phyloP scores from a whole-genome alignment of 352 stramenopile genomes.

The Phytophthora multivora region DNA sequence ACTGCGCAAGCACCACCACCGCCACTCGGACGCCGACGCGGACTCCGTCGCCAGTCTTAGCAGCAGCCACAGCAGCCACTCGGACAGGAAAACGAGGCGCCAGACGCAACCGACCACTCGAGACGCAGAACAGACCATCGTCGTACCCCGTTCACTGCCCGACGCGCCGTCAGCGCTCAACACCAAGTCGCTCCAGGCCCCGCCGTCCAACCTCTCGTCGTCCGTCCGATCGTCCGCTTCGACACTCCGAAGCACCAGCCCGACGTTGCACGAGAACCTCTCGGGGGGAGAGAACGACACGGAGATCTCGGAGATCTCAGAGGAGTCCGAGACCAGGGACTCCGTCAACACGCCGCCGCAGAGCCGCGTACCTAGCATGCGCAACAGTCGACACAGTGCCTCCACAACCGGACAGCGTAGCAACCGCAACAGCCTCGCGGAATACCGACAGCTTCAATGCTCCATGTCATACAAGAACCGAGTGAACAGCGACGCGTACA shows the following conservation, averaged over 20 bases:
- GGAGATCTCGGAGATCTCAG: constrained; percentile 33
- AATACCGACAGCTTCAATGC: constrained; percentile 79
- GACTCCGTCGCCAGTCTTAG: constrained; percentile 18
- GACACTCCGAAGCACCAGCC: constrained; percentile 41
- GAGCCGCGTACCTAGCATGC: constrained; percentile 24
- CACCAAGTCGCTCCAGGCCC: constrained; percentile 31
- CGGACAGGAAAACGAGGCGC: constrained; percentile 26
- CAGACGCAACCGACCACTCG: constrained; percentile 26
- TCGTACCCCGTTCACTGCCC: constrained; percentile 19
- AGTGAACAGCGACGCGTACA: constrained; percentile 36
- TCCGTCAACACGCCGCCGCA: constrained; percentile 26
- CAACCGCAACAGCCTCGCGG: constrained; percentile 57
- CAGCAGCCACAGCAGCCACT: constrained; percentile 26
- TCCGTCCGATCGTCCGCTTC: constrained; percentile 61
- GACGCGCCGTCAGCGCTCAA: neutral
- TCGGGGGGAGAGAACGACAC: constrained; percentile 47
- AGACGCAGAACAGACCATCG: constrained; percentile 28
- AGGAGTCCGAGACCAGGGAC: constrained; percentile 33
- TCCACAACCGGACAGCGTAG: constrained; percentile 9
- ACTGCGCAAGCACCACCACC: constrained; percentile 69
- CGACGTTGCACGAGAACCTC: constrained; percentile 48
- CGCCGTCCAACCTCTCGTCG: constrained; percentile 49
- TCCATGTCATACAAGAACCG: constrained; percentile 91
- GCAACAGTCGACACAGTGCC: constrained; percentile 38
- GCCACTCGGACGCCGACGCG: constrained; percentile 22